Base-by-base conservation (phyloP, 495 filamentous ascomycete species). In the Tuber calosporum region DNA sequence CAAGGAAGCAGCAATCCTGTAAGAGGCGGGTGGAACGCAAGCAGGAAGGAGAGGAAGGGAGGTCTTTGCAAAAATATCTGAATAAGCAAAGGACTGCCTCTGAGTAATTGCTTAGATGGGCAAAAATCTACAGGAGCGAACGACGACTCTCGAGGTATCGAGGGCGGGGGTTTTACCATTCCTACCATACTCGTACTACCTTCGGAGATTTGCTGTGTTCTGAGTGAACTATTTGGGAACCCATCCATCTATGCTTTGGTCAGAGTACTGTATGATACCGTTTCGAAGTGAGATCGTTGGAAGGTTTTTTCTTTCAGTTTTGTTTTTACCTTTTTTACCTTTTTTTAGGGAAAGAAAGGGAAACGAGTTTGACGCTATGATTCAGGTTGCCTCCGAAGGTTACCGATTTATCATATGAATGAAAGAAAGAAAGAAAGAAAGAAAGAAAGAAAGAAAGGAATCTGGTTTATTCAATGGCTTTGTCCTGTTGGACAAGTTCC, bases 331-430 rank as follows among this genome's bases (percentile, higher is more conserved):
- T 11, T 40, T 40, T 40, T 40, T 7, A n/a, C n/a, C n/a, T n/a
- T n/a, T 40, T 40, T 9, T 9, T 1, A 11, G 53, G n/a, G n/a
- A 58, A 58, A 4, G 4, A 30, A 30, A 9, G n/a, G 53, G 6
- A 58, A 58, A 58, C 53, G 53, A 58, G 53, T 58, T 58, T 58
- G 26, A 58, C 53, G n/a, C n/a, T 30, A 58, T 58, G 53, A 58
- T 58, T 58, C 8, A 58, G n/a, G 48, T 26, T 58, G 48, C 13
- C 8, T 58, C n/a, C 20, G n/a, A 58, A 13, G 1, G 48, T 26
- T 20, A 48, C 45, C 1, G 11, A 7, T 1, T 7, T 58, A 58
- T 58, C 48, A 48, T 7, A 13, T 7, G 15, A 11, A 58, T n/a
- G n/a, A n/a, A n/a, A n/a, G n/a, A n/a, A n/a, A n/a, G n/a, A n/a